Base-by-base conservation (phyloP, 768 basidiomycete genomes). In the Trametes sanguinea region DNA sequence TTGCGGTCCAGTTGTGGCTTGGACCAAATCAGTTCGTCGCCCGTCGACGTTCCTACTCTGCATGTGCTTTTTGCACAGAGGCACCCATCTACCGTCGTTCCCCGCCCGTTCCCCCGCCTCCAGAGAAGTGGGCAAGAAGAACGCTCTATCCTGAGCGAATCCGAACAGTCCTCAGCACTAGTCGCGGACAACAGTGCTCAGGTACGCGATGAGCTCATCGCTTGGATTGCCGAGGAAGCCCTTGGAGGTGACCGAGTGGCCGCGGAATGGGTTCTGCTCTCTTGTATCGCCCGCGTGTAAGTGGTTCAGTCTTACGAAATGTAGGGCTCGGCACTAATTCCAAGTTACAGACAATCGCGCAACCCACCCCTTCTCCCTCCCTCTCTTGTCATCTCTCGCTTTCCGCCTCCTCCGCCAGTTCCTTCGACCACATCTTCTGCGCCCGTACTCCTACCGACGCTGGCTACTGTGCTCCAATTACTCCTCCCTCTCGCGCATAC, bases 211-310 rank as follows among this genome's bases (percentile, higher is more conserved):
- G 81, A 86, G 47, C 76, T 94, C 16, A 78, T 93, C 42, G 63
- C 75, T 0, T 94, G 92, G 92, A 82, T 94, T 51, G 88, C 91
- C 0, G 73, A 80, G 27, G 85, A 89, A 68, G 84, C 80, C 10
- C 77, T 94, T 4, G 88, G 80, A 0, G 87, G 89, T 4, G 92
- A 94, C 68, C 72, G 67, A 33, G 76, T 83, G 22, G 86, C 86
- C 2, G 90, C 91, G 27, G 87, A 92, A 73, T 92, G 88, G 88
- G 77, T 90, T 6, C 76, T 94, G 4, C 76, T 93, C 30, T 76
- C 81, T 45, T 69, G 79, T 47, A 78, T 88, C 14, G 79, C 86
- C 32, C 80, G 81, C 74, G 83, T 88, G 92, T 93, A 69, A 65
- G 89, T 77, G 16, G 7, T 11, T 13, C 30, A 4, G 14, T 33